Evolutionary conservation across 306 rosid genomes (phyloP).

Genomic region (Fragaria iinumae): DNA sequence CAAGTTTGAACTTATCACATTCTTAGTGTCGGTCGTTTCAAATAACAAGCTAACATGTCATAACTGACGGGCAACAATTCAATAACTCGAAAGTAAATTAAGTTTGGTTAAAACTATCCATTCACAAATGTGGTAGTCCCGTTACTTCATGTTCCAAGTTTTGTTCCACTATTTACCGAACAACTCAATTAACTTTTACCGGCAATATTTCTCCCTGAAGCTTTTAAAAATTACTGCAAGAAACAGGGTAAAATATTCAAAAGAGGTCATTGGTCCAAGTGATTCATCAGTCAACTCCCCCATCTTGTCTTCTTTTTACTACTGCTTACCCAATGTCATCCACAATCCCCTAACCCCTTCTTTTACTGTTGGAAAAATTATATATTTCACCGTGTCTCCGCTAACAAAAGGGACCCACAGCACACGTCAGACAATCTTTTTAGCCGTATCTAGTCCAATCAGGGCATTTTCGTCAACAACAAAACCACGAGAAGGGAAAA

Average conservation of each 20-base stretch:
- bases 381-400: background rate
- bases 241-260: background rate
- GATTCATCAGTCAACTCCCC: background rate
- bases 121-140: background rate
- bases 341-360: background rate
- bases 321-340: background rate
- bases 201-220: background rate
- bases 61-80: background rate
- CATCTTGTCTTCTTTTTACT: background rate
- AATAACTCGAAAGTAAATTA: background rate
- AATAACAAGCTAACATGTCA: no score
- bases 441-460: background rate
- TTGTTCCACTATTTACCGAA: background rate
- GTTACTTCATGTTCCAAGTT: background rate
- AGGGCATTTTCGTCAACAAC: background rate
- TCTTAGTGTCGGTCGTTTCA: no score
- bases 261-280: background rate
- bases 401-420: background rate
- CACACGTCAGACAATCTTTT: background rate
- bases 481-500: background rate
- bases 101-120: background rate
- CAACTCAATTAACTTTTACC: background rate
- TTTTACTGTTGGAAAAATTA: background rate
- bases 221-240: background rate
- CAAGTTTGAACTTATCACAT: no score